These are phyloP conservation scores for Chrysosporium queenslandicum DNA, from an alignment of 2,329 filamentous ascomycete genomes.

Conservation along the genomic window DNA sequence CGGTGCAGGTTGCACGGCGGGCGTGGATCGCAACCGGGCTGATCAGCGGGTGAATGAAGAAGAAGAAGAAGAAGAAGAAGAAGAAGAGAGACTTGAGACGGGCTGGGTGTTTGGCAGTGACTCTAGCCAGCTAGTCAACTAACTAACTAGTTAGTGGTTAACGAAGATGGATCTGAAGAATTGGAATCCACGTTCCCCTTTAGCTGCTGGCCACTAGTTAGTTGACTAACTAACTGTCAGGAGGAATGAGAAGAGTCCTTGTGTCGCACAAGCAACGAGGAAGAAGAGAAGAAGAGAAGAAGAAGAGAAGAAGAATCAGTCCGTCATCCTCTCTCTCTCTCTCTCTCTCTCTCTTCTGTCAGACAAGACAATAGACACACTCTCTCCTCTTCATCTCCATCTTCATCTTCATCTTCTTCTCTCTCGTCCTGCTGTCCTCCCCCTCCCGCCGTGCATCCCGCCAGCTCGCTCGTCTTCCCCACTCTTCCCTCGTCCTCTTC, in stretches of 20 bases:
- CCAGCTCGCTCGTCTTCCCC: background rate
- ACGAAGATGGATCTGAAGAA: too few relatives aligned
- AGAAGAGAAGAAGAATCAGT: background rate
- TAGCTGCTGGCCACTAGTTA: too few relatives aligned
- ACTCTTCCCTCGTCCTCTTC: background rate
- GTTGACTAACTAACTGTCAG: too few relatives aligned
- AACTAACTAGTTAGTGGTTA: too few relatives aligned
- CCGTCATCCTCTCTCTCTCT: background rate
- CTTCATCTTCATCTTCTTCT: background rate
- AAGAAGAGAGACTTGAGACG: background rate
- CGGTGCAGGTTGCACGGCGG: constrained; percentile 9
- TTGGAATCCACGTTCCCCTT: too few relatives aligned
- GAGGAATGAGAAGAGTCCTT: background rate
- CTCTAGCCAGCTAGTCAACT: too few relatives aligned
- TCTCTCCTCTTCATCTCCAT: background rate
- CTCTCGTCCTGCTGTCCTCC: background rate
- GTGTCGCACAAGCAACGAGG: constrained; percentile 2
- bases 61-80: too few relatives aligned
- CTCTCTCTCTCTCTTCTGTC: background rate
- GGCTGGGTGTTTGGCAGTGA: too few relatives aligned
- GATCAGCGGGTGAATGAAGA: too few relatives aligned
- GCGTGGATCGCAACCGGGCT: too few relatives aligned
- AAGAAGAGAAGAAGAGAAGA: background rate
- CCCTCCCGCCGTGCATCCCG: too few relatives aligned
- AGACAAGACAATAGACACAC: background rate